Conservation (phyloP, 148 eudicot species). For the Agrostemma githago region DNA sequence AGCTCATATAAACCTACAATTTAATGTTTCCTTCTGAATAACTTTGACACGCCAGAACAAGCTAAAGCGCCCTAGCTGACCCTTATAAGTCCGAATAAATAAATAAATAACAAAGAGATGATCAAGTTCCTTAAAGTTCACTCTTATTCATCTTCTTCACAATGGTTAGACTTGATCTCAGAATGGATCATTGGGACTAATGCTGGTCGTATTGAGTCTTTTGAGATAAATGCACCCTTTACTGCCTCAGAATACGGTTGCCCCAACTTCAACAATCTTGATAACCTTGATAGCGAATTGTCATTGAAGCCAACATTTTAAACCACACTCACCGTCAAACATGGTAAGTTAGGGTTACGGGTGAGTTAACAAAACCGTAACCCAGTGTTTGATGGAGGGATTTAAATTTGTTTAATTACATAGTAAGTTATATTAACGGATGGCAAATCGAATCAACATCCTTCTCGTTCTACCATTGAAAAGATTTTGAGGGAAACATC, state of each 20-base stretch:
- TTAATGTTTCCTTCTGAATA: background rate
- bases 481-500: background rate
- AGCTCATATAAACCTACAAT: background rate
- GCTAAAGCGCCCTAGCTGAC: background rate
- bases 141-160: background rate
- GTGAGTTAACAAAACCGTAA: background rate
- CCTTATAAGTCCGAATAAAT: background rate
- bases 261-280: no score
- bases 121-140: background rate
- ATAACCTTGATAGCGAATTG: no score
- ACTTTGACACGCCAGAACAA: background rate
- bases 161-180: no score
- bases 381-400: background rate
- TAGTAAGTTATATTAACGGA: no score
- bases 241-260: no score
- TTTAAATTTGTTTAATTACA: background rate
- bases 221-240: no score
- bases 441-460: background rate
- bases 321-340: background rate
- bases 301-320: no score
- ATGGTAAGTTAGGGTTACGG: background rate
- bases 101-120: background rate
- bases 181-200: no score
- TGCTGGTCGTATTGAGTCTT: no score
- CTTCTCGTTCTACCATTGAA: background rate